These are phyloP conservation scores for Geosmithia morbida DNA, from an alignment of 2,329 filamentous ascomycete species.

Conservation along the genomic window DNA sequence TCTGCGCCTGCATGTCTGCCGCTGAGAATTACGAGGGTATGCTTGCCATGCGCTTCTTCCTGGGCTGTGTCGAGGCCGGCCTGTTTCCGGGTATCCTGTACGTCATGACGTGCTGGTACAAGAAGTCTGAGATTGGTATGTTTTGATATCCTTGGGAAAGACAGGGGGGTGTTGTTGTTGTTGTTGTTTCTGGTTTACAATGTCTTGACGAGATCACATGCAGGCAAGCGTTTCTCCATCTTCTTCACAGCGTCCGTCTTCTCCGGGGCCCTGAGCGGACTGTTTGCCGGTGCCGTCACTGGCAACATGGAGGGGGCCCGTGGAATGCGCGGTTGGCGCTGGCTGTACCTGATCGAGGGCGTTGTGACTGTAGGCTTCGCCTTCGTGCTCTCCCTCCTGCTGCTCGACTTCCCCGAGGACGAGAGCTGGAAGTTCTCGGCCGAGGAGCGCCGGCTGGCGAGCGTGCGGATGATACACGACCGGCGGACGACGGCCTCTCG, in stretches of 20 bases:
- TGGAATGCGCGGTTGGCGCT: slow-evolving; percentile 41
- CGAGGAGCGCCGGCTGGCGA: slow-evolving; percentile 47
- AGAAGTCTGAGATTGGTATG: slow-evolving; percentile 27
- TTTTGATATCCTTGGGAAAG: too few relatives aligned
- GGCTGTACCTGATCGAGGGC: slow-evolving; percentile 57
- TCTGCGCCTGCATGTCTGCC: slow-evolving; percentile 29
- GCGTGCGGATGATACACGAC: slow-evolving; percentile 37
- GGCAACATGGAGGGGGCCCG: slow-evolving; percentile 39
- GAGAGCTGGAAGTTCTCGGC: slow-evolving; percentile 40
- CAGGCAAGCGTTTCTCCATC: slow-evolving; percentile 36
- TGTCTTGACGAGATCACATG: not conserved
- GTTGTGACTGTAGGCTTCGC: slow-evolving; percentile 36
- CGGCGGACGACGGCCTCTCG: slow-evolving; percentile 3
- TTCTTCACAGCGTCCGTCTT: slow-evolving; percentile 43
- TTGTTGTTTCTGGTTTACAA: too few relatives aligned
- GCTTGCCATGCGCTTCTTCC: slow-evolving; percentile 26
- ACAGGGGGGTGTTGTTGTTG: too few relatives aligned
- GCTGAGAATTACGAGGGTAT: slow-evolving; percentile 30
- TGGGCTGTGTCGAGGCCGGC: slow-evolving; percentile 34
- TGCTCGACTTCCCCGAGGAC: slow-evolving; percentile 53
- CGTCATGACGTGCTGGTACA: slow-evolving; percentile 42
- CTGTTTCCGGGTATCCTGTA: slow-evolving; percentile 37
- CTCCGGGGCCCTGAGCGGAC: slow-evolving; percentile 49
- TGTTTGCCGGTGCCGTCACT: slow-evolving; percentile 46
- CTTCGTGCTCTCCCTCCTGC: slow-evolving; percentile 41